Evolutionary conservation across 202 grass and related monocot genomes (phyloP).

Genomic region (Carex sylvatica): DNA sequence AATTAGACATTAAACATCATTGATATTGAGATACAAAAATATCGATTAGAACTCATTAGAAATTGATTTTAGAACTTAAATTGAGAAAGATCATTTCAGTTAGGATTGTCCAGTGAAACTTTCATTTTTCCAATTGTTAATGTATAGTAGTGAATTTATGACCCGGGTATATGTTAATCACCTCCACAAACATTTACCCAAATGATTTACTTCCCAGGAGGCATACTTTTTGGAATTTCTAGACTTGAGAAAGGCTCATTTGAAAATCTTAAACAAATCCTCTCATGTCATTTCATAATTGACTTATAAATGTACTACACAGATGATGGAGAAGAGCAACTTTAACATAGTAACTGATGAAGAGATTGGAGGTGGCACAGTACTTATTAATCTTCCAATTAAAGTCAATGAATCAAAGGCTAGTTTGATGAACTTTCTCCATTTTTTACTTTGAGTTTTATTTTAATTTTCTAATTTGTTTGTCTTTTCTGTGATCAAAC

Average conservation of each 20-base stretch:
- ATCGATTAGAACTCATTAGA: no score
- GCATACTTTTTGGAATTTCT: neutral
- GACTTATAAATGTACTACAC: slow-evolving; percentile 27
- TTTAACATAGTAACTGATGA: slow-evolving; percentile 77
- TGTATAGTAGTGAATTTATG: neutral
- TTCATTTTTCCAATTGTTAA: no score
- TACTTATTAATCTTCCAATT: slow-evolving; percentile 44
- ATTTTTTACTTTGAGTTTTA: neutral
- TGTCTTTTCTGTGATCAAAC: neutral
- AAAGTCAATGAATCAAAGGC: slow-evolving; percentile 97
- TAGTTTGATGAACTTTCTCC: slow-evolving; percentile 5
- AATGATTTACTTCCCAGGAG: neutral
- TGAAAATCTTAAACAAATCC: neutral
- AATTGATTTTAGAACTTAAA: no score
- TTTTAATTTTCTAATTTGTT: neutral
- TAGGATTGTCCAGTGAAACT: no score
- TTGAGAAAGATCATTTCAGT: no score
- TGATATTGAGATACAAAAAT: no score
- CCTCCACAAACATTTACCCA: neutral
- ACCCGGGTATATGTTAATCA: neutral
- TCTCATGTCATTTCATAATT: slow-evolving; percentile 11
- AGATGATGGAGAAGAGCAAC: slow-evolving; percentile 95
- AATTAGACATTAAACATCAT: no score
- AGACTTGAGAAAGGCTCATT: neutral
- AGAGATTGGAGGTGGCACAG: no score